Base-by-base conservation (phyloP, 306 rosid species). In the Comarum palustre region DNA sequence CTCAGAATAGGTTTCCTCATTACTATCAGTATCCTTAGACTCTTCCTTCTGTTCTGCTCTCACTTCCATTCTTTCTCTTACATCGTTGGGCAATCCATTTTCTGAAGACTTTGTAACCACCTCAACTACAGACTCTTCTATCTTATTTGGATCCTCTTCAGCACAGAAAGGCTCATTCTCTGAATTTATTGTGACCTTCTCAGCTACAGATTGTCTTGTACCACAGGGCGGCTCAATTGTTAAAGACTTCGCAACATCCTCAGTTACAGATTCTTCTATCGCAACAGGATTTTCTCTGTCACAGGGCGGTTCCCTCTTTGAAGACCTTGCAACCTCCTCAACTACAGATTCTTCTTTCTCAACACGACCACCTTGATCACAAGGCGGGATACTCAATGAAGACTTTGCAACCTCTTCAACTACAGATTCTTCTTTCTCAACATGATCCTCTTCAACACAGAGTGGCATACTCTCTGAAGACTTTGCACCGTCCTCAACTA, bases 31-130 rank as follows among this genome's bases (percentile, higher is more conserved):
- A 73, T 45, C 71, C 47, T 43, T 54, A 31, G 77, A 58, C 50
- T 75, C 85, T 74, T 82, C 84, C 68, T 77, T 69, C 15, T 19
- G 66, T 48, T 66, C 79, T 76, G 69, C 81, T 45, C 75, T 62
- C 68, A 59, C 66, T 39, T 79, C 75, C 38, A 41, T 75, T 73
- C 73, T 84, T 72, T 72, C 82, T 77, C 66, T 63, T 61, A 46
- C 75, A 72, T 73, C 75, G 48, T 52, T 16, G 17, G 45, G 45
- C 39, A 73, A 77, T 74, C 78, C 85, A 42, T 46, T 77, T 67
- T 66, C 83, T 15, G 73, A 74, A 51, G 77, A 76, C 32, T 31
- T 73, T 42, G 47, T 71, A 52, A 58, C 80, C 71, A 84, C 88
- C 38, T 11, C 77, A 66, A 72, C 32, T 69, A 55, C 61, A 80